phyloP scores from a whole-genome alignment of 352 stramenopile species.

The Globisporangium mamillatum region DNA sequence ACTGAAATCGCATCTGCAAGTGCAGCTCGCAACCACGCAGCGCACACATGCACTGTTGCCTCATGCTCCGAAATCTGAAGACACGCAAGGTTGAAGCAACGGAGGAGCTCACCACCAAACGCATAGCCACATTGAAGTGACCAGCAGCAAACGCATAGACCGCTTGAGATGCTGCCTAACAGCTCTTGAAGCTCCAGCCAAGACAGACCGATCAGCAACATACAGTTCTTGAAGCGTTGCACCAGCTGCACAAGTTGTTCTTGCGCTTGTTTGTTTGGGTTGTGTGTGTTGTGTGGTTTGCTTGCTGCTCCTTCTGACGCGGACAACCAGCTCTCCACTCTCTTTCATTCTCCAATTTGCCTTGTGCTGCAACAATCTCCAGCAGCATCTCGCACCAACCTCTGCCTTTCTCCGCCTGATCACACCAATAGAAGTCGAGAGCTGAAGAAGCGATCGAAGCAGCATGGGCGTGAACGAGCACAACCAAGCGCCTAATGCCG shows the following conservation, averaged over 20 bases:
- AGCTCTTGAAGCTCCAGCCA: slow-evolving; percentile 4
- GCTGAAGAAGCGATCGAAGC: not conserved
- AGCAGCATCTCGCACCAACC: not conserved
- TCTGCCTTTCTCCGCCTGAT: not conserved
- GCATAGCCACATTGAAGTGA: not conserved
- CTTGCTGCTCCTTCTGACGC: not conserved
- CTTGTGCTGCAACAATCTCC: slow-evolving; percentile 18
- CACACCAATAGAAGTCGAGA: not conserved
- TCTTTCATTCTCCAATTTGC: slow-evolving; percentile 26
- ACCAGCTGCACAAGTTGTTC: not conserved
- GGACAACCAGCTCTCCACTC: not conserved
- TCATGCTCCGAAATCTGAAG: not conserved
- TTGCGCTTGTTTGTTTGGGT: not conserved
- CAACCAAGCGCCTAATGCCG: not conserved
- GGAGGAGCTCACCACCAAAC: not conserved
- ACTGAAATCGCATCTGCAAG: not conserved
- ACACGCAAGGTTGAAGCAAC: slow-evolving; percentile 8
- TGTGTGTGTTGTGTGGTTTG: not conserved
- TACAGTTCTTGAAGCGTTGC: not conserved
- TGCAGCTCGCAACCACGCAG: not conserved
- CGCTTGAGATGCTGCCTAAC: not conserved
- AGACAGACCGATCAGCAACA: not conserved
- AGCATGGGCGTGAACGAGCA: slow-evolving; percentile 24
- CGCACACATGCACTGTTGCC: not conserved
- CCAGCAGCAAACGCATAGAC: not conserved